These are phyloP conservation scores for Nyssa sinensis DNA, from an alignment of 148 eudicot species.

Conservation along the genomic window DNA sequence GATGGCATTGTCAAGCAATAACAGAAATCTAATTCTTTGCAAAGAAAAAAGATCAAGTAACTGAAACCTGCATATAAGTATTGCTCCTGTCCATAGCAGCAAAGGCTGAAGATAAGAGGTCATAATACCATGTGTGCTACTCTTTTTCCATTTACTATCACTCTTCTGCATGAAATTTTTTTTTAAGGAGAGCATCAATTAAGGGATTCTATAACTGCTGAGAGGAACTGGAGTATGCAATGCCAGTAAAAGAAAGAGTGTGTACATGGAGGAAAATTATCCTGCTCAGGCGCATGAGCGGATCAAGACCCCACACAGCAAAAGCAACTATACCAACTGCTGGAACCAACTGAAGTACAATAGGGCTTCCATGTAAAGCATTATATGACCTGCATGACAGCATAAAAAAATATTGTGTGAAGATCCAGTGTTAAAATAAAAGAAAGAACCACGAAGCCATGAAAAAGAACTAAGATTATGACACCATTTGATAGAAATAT, in stretches of 20 bases:
- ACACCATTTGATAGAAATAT: neutral
- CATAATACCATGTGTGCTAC: constrained; percentile 49
- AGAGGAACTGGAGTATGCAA: neutral
- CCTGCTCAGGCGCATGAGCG: constrained; percentile 40
- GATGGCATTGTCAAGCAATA: neutral
- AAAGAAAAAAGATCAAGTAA: neutral
- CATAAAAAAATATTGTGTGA: neutral
- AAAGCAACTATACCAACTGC: constrained; percentile 50
- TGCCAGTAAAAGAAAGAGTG: constrained; percentile 25
- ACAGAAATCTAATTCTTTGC: neutral
- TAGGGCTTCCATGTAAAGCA: constrained; percentile 45
- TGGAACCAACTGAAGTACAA: constrained; percentile 45
- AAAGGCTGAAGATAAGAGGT: constrained; percentile 69
- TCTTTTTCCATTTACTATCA: constrained; percentile 66
- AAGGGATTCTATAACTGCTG: constrained; percentile 4
- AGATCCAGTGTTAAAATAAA: neutral
- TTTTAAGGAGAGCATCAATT: neutral
- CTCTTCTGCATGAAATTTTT: constrained; percentile 50
- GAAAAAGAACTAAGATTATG: neutral
- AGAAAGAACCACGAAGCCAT: neutral
- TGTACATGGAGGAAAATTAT: constrained; percentile 40
- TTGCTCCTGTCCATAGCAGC: constrained; percentile 73
- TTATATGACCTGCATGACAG: constrained; percentile 48
- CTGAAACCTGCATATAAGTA: constrained; percentile 67
- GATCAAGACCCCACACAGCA: constrained; percentile 59